Evolutionary conservation across 306 rosid genomes (phyloP), one percentile per base, ranked within the genome.

Genomic region (Abrus pulchellus): DNA sequence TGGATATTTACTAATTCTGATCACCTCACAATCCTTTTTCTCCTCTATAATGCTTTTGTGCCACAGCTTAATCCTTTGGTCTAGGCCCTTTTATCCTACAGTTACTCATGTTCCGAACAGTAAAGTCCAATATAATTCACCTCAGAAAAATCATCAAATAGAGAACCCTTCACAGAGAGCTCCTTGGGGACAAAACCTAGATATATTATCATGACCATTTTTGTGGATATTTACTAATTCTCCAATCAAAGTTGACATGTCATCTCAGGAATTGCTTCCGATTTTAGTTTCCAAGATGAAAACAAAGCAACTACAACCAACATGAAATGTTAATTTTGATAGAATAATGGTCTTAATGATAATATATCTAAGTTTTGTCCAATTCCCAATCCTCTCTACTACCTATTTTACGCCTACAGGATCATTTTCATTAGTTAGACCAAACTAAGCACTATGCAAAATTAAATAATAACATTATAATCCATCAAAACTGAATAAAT

Each of bases 141-240:
- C 55, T 50, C 27, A 71, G 7, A 66, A 65, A 72, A 10, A 62
- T 9, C 83, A 50, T 63, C 32, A 72, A 71, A 14, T 43, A 8
- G 54, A 41, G 41, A 44, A 28, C 36, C 28, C 8, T 41, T 41
- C 40, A 36, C 3, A 36, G 40, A 36, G 40, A 36, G 40, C 40
- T 2, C 40, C 40, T 36, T 36, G 40, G 40, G 40, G 4, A 36
- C 40, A 36, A 36, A 36, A 2, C 40, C 1, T 36, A 36, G 40
- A 36, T 36, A 36, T 4, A 36, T 4, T 36, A 36, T 36, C 40
- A 36, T 36, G 4, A 36, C 0, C 4, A 4, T 4, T 36, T 36
- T 36, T 36, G 40, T 2, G 2, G 40, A 36, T 36, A 4, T 36
- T 20, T 20, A 20, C 20, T 20, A 20, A 20, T 20, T 36, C 40